A percentile compares a stretch with the other conserved stretches of the same genome.
These are phyloP conservation scores for Neurospora sp. DNA, from an alignment of 495 filamentous ascomycete species.

Conservation along the genomic window DNA sequence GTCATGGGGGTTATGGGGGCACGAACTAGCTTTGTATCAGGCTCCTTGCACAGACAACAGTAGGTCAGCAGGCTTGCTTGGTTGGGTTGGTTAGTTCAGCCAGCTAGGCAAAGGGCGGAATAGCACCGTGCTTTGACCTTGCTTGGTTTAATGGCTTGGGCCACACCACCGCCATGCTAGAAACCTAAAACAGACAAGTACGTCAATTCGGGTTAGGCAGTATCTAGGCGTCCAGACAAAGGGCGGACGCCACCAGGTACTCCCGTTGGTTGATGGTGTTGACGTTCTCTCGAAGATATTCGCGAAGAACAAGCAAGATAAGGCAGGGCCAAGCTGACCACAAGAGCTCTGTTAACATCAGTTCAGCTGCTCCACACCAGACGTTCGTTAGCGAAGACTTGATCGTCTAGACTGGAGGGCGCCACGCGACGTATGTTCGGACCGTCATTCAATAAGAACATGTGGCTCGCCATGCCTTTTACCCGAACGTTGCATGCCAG, in stretches of 20 bases:
- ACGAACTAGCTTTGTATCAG: background rate
- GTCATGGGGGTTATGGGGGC: background rate
- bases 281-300: background rate
- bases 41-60: background rate
- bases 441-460: background rate
- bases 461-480: background rate
- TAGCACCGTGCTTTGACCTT: background rate
- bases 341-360: background rate
- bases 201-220: background rate
- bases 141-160: background rate
- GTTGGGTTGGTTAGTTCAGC: background rate
- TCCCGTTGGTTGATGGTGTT: background rate
- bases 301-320: background rate
- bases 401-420: background rate
- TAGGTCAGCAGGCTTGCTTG: background rate
- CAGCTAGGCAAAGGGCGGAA: background rate
- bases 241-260: background rate
- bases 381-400: background rate
- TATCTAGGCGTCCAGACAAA: background rate
- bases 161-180: background rate
- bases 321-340: background rate
- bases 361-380: background rate
- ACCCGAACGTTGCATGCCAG: background rate
- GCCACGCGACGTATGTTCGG: background rate
- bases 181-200: background rate